A percentile compares a stretch with the other conserved stretches of the same genome.
phyloP scores from a whole-genome alignment of 345 rosid genomes.

The Arabis hirsuta region DNA sequence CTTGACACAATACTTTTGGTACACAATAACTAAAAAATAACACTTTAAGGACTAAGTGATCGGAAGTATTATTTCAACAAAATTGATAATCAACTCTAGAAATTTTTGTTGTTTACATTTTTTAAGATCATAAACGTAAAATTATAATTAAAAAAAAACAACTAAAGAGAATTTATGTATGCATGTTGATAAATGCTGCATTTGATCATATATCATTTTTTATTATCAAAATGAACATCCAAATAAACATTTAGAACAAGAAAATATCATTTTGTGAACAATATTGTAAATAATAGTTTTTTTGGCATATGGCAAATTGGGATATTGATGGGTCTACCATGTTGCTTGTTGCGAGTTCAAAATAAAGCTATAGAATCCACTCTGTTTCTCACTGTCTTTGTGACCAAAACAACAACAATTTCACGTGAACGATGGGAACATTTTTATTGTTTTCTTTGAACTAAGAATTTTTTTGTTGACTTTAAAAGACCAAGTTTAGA shows the following conservation, averaged over 20 bases:
- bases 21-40: neutral
- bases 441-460: constrained; percentile 36
- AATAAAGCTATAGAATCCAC: constrained; percentile 45
- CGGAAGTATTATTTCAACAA: neutral
- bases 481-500: constrained; percentile 17
- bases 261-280: neutral
- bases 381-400: constrained; percentile 47
- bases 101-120: neutral
- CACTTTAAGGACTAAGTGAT: neutral
- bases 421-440: constrained; percentile 45
- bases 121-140: neutral
- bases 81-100: constrained; percentile 1
- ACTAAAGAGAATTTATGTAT: neutral
- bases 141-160: neutral
- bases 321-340: constrained; percentile 46
- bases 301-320: constrained; percentile 25
- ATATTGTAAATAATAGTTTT: constrained; percentile 13
- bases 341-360: constrained; percentile 43
- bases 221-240: neutral
- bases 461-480: constrained; percentile 17
- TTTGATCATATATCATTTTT: neutral
- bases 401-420: constrained; percentile 35
- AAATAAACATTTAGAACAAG: constrained; percentile 18
- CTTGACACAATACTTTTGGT: constrained; percentile 16
- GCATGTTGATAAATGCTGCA: neutral